Percentiles rank a stretch among this genome's conserved stretches.
Conservation (phyloP, 257 asterid genomes). For the Linaria vulgaris region DNA sequence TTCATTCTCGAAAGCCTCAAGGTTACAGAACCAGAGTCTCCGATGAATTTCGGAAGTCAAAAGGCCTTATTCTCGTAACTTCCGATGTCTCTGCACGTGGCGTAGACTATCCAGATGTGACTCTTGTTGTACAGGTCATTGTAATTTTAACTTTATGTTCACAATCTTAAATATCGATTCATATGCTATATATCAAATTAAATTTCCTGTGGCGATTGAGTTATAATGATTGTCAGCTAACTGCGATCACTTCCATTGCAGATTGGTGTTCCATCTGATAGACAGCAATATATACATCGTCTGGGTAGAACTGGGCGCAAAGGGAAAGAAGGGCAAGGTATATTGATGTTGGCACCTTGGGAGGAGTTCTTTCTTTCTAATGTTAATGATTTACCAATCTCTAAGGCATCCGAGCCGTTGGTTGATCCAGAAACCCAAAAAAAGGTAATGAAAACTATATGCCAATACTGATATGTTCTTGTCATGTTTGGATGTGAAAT, state of each 20-base stretch:
- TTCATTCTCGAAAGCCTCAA: constrained; percentile 94
- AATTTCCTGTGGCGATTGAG: too few relatives aligned
- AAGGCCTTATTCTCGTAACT: constrained; percentile 90
- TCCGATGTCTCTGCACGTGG: constrained; percentile 99
- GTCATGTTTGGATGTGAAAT: neutral
- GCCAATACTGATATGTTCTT: too few relatives aligned
- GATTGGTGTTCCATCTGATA: constrained; percentile 91
- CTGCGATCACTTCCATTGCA: constrained; percentile 33
- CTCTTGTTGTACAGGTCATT: constrained; percentile 84
- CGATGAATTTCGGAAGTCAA: constrained; percentile 90
- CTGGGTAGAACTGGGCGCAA: constrained; percentile 96
- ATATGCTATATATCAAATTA: neutral
- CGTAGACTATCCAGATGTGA: constrained; percentile 94
- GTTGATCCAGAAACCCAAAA: constrained; percentile 76
- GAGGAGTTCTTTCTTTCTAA: constrained; percentile 84
- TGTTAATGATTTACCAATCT: constrained; percentile 70
- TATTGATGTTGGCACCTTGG: constrained; percentile 92
- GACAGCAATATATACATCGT: constrained; percentile 90
- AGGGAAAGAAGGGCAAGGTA: constrained; percentile 94
- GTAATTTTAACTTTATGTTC: constrained; percentile 7
- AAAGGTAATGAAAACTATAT: constrained; percentile 40
- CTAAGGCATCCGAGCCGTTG: constrained; percentile 69
- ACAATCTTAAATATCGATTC: neutral
- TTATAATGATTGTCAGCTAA: neutral
- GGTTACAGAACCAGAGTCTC: constrained; percentile 85